Evolutionary conservation across 257 asterid species (phyloP), one percentile per base, ranked within the genome.

Genomic region (Lycium ferocissimum): DNA sequence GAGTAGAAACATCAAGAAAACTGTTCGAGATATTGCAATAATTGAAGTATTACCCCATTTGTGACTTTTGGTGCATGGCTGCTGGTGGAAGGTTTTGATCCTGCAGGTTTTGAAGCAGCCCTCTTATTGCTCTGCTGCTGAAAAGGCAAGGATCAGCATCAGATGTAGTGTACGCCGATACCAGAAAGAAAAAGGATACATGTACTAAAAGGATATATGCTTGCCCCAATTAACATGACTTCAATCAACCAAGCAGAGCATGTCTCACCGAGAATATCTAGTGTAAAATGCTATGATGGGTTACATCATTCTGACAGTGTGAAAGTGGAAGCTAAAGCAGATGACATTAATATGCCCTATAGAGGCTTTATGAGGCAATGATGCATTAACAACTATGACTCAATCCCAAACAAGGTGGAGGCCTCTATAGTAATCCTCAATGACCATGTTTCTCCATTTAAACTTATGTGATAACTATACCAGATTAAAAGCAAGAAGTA

Each of bases 51-150:
- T 93, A 94, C 99, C 97, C 90, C 93, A 86, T 87, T 93, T 15
- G 89, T 75, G 84, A 86, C 91, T 84, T 85, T 92, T 38, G 93
- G 90, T 26, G 83, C 89, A 53, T 86, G 82, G 79, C 67, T 70
- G 43, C 86, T 88, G 49, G 86, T 57, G 38, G 79, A 92, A 62
- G 94, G 88, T 72, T 88, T 94, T 69, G 93, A 86, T 56, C 84
- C 86, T 6, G 71, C 88, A 70, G 91, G 86, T 66, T 90, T 87
- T 57, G 94, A 80, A 81, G 75, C 90, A 79, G 91, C 83, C 69
- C 87, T 85, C 94, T 89, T 96, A 59, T 83, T 89, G 56, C 83
- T 89, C 98, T 96, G 91, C 92, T 87, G 38, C 92, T 87, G 38
- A 65, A 71, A 81, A 54, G 65, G 72, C 33, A n/a, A 22, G 9